These are phyloP conservation scores for Diplodia intermedia DNA, from an alignment of 2,329 filamentous ascomycete species.

Conservation along the genomic window DNA sequence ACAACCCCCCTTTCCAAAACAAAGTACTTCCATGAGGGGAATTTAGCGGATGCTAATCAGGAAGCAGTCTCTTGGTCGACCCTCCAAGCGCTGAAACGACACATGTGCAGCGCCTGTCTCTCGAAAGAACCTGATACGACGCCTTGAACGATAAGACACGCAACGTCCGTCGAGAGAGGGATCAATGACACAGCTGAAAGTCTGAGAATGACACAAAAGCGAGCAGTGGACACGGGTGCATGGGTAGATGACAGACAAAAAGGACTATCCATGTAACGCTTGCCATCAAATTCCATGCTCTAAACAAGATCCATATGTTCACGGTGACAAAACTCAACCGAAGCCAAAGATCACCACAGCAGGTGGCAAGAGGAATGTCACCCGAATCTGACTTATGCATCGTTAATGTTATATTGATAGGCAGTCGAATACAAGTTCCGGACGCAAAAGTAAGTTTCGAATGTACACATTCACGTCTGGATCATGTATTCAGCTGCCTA, in stretches of 20 bases:
- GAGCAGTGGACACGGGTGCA: neutral
- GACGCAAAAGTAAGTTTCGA: too few relatives aligned
- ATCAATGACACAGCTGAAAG: neutral
- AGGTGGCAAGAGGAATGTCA: too few relatives aligned
- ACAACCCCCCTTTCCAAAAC: too few relatives aligned
- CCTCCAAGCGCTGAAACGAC: neutral
- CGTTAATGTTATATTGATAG: too few relatives aligned
- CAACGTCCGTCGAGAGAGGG: neutral
- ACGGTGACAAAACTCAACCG: neutral
- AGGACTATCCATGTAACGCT: neutral
- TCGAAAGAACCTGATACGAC: neutral
- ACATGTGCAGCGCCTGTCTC: neutral
- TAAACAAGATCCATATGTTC: neutral
- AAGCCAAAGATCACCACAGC: neutral
- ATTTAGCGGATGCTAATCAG: neutral
- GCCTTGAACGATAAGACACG: neutral
- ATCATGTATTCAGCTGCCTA: too few relatives aligned
- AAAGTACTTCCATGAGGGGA: too few relatives aligned
- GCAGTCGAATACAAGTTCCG: too few relatives aligned
- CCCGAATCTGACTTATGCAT: neutral
- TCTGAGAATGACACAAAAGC: neutral
- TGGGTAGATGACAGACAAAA: neutral
- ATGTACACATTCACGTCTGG: too few relatives aligned
- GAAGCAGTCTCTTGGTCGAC: slow-evolving; percentile 7
- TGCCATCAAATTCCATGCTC: neutral